Conservation (phyloP, 257 asterid species). For the Solanum bulbocastanum region DNA sequence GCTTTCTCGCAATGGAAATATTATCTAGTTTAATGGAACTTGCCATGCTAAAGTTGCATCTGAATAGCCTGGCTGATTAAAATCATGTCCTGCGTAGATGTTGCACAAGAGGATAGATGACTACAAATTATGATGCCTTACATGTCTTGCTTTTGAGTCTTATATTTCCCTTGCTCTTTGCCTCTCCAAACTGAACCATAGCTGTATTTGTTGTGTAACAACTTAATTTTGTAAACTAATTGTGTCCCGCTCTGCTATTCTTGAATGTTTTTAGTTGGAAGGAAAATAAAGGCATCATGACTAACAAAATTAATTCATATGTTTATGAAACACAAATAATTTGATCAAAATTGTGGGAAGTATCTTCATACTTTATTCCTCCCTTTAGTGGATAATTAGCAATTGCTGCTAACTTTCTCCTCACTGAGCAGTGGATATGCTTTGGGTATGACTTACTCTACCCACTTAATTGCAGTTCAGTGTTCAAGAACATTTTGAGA, state of each 20-base stretch:
- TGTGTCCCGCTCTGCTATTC: not conserved
- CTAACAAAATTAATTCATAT: not conserved
- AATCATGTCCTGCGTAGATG: not conserved
- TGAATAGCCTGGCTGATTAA: not conserved
- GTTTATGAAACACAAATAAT: not conserved
- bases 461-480: not conserved
- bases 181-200: not conserved
- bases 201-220: not conserved
- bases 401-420: not conserved
- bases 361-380: not conserved
- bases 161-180: not conserved
- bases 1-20: not conserved
- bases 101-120: not conserved
- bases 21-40: not conserved
- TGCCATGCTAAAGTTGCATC: not conserved
- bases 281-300: not conserved
- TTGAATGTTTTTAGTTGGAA: not conserved
- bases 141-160: not conserved
- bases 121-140: not conserved
- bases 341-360: not conserved
- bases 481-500: not conserved
- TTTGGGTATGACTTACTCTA: not conserved
- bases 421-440: not conserved
- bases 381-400: not conserved
- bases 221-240: not conserved